Evolutionary conservation across 1,139 yeast species (phyloP).

Genomic region (Yamadazyma siamensis): DNA sequence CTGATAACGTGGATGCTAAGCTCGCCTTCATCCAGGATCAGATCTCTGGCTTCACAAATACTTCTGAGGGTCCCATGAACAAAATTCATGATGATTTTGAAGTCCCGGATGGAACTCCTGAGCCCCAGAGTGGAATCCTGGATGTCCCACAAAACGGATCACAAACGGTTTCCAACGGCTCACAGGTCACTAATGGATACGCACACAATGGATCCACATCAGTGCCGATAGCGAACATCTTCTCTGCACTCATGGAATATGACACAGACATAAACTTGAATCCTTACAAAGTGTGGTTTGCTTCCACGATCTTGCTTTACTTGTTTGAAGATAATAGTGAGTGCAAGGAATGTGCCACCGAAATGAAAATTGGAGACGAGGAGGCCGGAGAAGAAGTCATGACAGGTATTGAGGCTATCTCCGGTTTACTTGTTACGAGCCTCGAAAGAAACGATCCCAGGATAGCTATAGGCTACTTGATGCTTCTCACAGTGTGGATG

Average conservation of each 20-base stretch:
- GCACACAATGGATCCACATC: neutral
- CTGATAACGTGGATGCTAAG: conserved; percentile 62
- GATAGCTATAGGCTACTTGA: conserved; percentile 73
- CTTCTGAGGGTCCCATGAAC: neutral
- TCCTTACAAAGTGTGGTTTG: conserved; percentile 88
- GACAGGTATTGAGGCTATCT: conserved; percentile 72
- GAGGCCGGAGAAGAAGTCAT: conserved; percentile 72
- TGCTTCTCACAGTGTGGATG: conserved; percentile 73
- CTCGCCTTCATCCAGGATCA: conserved; percentile 63
- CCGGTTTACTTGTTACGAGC: conserved; percentile 70
- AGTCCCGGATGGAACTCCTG: neutral
- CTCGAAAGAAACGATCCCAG: conserved; percentile 68
- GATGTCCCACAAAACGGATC: neutral
- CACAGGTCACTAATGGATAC: neutral
- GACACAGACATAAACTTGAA: conserved; percentile 74
- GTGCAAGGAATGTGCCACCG: conserved; percentile 48
- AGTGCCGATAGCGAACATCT: conserved; percentile 48
- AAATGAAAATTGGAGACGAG: conserved; percentile 63
- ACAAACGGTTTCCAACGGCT: conserved; percentile 2
- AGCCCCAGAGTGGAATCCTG: neutral
- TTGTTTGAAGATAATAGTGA: conserved; percentile 58
- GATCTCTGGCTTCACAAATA: conserved; percentile 39
- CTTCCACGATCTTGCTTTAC: conserved; percentile 62
- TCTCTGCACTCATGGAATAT: conserved; percentile 70
- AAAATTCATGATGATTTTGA: neutral